phyloP scores from a whole-genome alignment of 495 filamentous ascomycete species.

The Parathielavia hyrcaniae region DNA sequence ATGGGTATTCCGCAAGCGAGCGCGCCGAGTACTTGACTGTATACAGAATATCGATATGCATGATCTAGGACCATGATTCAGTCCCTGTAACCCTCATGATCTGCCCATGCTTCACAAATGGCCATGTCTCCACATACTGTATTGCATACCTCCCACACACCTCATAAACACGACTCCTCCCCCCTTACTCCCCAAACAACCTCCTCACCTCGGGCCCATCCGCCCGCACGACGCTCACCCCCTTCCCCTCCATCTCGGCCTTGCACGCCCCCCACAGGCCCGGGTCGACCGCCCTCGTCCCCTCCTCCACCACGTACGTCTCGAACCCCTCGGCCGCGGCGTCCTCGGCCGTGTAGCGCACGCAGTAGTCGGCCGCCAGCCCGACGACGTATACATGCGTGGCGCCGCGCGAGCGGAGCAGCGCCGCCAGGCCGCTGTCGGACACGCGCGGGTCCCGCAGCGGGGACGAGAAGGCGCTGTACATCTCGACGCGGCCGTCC shows the following conservation, averaged over 20 bases:
- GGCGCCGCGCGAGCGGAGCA: conserved; percentile 52
- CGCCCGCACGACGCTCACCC: conserved; percentile 43
- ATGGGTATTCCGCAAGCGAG: background rate
- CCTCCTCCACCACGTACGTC: conserved; percentile 73
- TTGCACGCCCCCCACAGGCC: conserved; percentile 52
- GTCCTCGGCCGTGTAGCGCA: conserved; percentile 72
- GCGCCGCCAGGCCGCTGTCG: conserved; percentile 53
- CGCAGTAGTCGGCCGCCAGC: conserved; percentile 84
- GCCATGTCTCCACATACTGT: background rate
- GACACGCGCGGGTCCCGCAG: conserved; percentile 49
- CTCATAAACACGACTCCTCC: background rate
- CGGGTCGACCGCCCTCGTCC: conserved; percentile 61
- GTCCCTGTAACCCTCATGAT: too few species aligned
- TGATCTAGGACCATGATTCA: conserved; percentile 11
- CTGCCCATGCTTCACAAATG: too few species aligned
- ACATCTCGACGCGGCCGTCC: conserved; percentile 76
- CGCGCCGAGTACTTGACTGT: conserved; percentile 2
- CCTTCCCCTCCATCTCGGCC: conserved; percentile 47
- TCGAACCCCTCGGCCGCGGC: conserved; percentile 68
- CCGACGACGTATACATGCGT: conserved; percentile 79
- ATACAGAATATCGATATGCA: conserved; percentile 20
- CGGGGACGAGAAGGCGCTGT: conserved; percentile 76
- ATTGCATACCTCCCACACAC: background rate
- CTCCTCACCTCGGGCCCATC: conserved; percentile 38
- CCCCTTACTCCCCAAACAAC: conserved; percentile 17